Evolutionary conservation across 2,329 filamentous ascomycete species (phyloP), one percentile per base, ranked within the genome.

Genomic region (Colletotrichum caudatum): DNA sequence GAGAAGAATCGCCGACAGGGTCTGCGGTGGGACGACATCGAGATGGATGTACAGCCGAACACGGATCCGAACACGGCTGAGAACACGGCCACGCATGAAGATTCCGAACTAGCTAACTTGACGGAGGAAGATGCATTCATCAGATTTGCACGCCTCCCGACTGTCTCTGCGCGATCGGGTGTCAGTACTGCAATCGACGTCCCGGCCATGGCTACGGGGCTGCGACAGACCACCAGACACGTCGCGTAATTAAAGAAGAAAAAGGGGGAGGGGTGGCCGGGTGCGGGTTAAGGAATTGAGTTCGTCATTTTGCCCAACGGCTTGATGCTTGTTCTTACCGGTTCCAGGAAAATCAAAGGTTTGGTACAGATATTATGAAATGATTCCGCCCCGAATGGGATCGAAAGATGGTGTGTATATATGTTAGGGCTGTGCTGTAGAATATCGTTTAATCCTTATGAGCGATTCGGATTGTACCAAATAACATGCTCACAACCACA

Each of bases 1-100:
- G 73, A 74, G 33, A 73, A 73, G 48, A 60, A 73, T 18, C 65
- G 73, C 9, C 59, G 71, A 6, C 62, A 74, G 20, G 71, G 63
- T 18, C 29, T 74, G 26, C 51, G 70, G 8, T 74, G 71, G 73
- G 69, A 72, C 35, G 26, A 61, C 14, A 8, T 20, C 8, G 63
- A 54, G 18, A 35, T 44, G 44, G 57, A 62, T 18, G 5, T 12
- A 2, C 39, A 8, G 18, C 18, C 5, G 7, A n/a, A 56, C 29
- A 6, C 18, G 11, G 11, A 35, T n/a, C 8, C 11, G 3, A n/a
- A 9, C 18, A 12, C 11, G 18, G 33, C 9, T 9, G 29, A 56
- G 11, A 29, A 35, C 2, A 6, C 26, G 5, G 2, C 26, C 1
- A 16, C 5, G 12, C 26, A 37, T 7, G 20, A 8, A 26, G 9